Conservation (phyloP, 2,329 filamentous ascomycete genomes). For the Aotearoamyces nothofagi region DNA sequence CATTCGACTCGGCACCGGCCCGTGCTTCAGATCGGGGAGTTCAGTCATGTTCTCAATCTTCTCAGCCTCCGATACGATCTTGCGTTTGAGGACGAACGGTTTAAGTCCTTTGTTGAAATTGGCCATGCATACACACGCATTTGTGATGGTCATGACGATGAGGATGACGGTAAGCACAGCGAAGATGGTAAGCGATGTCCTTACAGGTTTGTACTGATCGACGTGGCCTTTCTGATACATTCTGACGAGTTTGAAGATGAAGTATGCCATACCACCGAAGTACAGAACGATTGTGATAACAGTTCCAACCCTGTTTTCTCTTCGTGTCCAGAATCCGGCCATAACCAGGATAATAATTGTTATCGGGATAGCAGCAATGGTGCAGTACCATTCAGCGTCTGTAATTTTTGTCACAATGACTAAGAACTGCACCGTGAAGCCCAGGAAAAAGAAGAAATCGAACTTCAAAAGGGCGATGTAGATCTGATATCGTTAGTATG, state of each 20-base stretch:
- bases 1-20: conserved; percentile 28
- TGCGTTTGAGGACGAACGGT: conserved; percentile 57
- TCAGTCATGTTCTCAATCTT: conserved; percentile 29
- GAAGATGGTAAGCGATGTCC: conserved; percentile 80
- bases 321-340: conserved; percentile 72
- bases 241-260: conserved; percentile 93
- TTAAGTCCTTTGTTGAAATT: conserved; percentile 90
- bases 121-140: conserved; percentile 72
- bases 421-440: conserved; percentile 95
- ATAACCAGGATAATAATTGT: conserved; percentile 79
- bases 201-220: conserved; percentile 58
- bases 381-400: conserved; percentile 69
- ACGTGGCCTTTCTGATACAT: conserved; percentile 62
- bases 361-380: conserved; percentile 77
- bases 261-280: conserved; percentile 81
- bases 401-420: conserved; percentile 63
- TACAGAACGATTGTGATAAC: conserved; percentile 67
- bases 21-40: conserved; percentile 22
- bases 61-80: conserved; percentile 31
- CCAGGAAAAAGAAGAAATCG: conserved; percentile 99
- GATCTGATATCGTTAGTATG: too few species aligned
- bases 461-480: conserved; percentile 97
- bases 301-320: conserved; percentile 72
- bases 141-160: conserved; percentile 75
- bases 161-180: conserved; percentile 84